Evolutionary conservation across 1,139 yeast species (phyloP), one percentile per base, ranked within the genome.

Genomic region (Candida glucosophila): DNA sequence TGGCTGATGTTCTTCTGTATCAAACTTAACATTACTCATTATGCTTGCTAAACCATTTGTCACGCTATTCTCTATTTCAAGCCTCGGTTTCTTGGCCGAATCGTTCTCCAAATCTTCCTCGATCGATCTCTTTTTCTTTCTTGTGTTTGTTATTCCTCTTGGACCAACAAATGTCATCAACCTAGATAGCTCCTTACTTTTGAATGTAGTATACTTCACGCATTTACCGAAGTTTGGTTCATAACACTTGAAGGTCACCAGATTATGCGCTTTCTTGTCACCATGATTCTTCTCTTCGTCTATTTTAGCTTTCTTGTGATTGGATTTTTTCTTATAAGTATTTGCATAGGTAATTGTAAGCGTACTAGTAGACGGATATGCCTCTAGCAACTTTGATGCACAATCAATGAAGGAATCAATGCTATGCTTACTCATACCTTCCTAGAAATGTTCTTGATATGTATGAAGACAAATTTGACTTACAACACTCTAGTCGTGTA

Each of bases 81-180:
- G 11, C 10, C 25, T 23, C 14, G 31, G 24, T 25, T 30, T 35
- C 22, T 31, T 32, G 5, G 13, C 25, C 15, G 15, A 17, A 19
- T 29, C 17, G 8, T 16, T n/a, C 26, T 20, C 29, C 18, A 27
- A 29, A 10, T 25, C 29, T 10, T 35, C 37, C 19, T 25, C 27
- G 12, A 11, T n/a, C 6, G 27, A 13, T 22, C 32, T 28, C 20
- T 37, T 38, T 22, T 33, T 31, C 10, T 34, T 34, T 23, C 47
- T 45, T 7, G 55, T 39, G 19, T 59, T 43, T 35, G 55, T 65
- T 10, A 81, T 80, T 3, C 92, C 90, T 33, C 71, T 66, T 4
- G 96, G 95, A 0, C 96, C 96, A 27, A 86, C 47, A n/a, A 88
- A 85, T 20, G 83, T 73, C 47, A 85, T 56, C 17, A 88, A 50